These are phyloP conservation scores for Quercus variabilis DNA, from an alignment of 306 rosid species.

Conservation along the genomic window DNA sequence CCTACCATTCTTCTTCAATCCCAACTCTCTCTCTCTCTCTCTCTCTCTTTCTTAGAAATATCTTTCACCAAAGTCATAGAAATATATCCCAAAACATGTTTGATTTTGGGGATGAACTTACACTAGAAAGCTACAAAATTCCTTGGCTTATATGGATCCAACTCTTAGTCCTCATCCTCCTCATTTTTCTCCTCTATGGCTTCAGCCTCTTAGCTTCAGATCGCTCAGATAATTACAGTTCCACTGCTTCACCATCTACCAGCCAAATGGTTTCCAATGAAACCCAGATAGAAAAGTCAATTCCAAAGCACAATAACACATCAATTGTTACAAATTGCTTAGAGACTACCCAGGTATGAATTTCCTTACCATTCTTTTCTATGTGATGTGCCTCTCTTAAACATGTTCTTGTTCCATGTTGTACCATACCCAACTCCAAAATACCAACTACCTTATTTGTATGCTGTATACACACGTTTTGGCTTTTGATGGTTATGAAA, in stretches of 20 bases:
- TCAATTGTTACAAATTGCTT: conserved; percentile 17
- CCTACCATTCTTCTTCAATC: not conserved
- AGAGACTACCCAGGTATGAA: conserved; percentile 45
- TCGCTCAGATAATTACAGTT: conserved; percentile 18
- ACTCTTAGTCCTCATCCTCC: conserved; percentile 54
- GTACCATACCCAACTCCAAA: not conserved
- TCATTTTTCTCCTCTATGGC: conserved; percentile 46
- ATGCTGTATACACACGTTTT: not conserved
- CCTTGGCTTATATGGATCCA: conserved; percentile 93
- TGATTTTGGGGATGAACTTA: conserved; percentile 57
- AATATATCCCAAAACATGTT: conserved; percentile 35
- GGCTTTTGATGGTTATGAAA: not conserved
- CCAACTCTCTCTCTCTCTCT: not conserved
- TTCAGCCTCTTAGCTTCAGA: conserved; percentile 43
- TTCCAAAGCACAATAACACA: conserved; percentile 11
- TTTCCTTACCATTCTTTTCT: not conserved
- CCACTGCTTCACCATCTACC: conserved; percentile 33
- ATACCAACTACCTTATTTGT: not conserved
- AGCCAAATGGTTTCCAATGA: conserved; percentile 23
- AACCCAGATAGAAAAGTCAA: conserved; percentile 23
- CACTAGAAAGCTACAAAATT: conserved; percentile 30
- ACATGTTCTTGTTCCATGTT: not conserved
- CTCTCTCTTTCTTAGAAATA: not conserved
- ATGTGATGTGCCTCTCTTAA: not conserved
- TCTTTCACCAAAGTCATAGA: not conserved